Percentiles rank a stretch among this genome's conserved stretches.
These are phyloP conservation scores for Gremmenia infestans DNA, from an alignment of 2,329 filamentous ascomycete species.

Conservation along the genomic window DNA sequence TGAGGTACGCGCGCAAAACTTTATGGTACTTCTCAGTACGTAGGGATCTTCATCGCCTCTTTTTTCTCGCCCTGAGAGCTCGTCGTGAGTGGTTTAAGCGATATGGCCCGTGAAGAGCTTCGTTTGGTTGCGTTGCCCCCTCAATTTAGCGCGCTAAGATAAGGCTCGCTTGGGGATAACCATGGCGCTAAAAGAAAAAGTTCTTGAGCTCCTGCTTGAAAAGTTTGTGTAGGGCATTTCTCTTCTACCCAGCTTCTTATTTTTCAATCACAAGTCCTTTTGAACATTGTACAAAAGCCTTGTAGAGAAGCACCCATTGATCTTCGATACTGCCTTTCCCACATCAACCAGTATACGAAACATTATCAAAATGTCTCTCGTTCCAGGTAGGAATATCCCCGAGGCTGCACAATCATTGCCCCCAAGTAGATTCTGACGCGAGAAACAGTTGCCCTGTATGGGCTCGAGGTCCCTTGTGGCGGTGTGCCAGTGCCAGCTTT, in stretches of 20 bases:
- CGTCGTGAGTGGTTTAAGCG: too few relatives aligned
- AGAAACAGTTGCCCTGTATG: conserved; percentile 70
- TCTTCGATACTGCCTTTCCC: not conserved
- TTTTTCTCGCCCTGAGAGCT: too few relatives aligned
- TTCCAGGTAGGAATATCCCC: conserved; percentile 36
- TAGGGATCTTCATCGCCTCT: too few relatives aligned
- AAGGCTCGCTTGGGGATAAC: not conserved
- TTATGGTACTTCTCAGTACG: too few relatives aligned
- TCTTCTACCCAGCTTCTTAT: too few relatives aligned
- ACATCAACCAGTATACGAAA: not conserved
- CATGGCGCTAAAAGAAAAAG: not conserved
- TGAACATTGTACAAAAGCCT: not conserved
- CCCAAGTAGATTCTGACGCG: conserved; percentile 32
- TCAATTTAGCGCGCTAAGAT: not conserved
- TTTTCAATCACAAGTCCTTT: not conserved
- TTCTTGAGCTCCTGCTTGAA: not conserved
- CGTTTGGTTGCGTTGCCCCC: not conserved
- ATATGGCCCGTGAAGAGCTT: too few relatives aligned
- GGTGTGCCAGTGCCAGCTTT: conserved; percentile 76
- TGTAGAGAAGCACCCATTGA: not conserved
- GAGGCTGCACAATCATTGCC: not conserved
- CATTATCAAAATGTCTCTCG: conserved; percentile 46
- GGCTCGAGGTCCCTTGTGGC: conserved; percentile 83
- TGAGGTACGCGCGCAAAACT: too few relatives aligned
- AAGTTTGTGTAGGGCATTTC: not conserved